Evolutionary conservation across 306 rosid genomes (phyloP).

Genomic region (Quercus suber): DNA sequence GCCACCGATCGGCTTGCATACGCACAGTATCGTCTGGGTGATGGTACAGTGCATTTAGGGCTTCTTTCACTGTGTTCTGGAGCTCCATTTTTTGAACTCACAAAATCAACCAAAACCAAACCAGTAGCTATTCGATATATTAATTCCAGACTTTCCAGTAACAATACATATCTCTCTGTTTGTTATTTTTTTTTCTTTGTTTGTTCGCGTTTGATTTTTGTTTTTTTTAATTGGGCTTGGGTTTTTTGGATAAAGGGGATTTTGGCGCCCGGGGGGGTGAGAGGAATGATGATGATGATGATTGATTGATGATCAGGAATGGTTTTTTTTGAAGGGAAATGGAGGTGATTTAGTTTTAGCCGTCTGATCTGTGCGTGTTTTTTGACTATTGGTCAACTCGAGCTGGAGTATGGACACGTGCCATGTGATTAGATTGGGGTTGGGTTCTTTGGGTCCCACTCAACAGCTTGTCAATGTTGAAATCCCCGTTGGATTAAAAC

Average conservation of each 20-base stretch:
- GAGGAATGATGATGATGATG: conserved; percentile 22
- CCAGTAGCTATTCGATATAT: conserved; percentile 17
- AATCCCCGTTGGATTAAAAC: conserved; percentile 8
- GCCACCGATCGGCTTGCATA: conserved; percentile 97
- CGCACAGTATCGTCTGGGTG: conserved; percentile 91
- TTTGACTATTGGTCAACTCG: conserved; percentile 35
- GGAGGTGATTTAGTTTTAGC: not conserved
- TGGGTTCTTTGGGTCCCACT: conserved; percentile 26
- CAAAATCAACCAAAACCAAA: not conserved
- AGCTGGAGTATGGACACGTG: conserved; percentile 28
- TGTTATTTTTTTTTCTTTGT: conserved; percentile 17
- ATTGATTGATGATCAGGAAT: conserved; percentile 6
- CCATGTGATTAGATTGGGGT: conserved; percentile 11
- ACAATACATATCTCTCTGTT: not conserved
- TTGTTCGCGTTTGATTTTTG: not conserved
- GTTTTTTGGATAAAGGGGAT: conserved; percentile 43
- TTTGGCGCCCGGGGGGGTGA: conserved; percentile 77
- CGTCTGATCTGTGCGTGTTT: conserved; percentile 34
- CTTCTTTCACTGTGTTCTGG: conserved; percentile 89
- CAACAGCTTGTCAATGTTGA: not conserved
- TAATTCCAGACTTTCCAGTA: no score
- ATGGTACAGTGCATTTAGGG: conserved; percentile 99
- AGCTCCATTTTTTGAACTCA: conserved; percentile 73
- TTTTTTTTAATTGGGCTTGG: conserved; percentile 10
- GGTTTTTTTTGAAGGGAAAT: not conserved